These are phyloP conservation scores for Melanopsichium pennsylvanicum DNA, from an alignment of 1,284 basidiomycete species.

Conservation along the genomic window DNA sequence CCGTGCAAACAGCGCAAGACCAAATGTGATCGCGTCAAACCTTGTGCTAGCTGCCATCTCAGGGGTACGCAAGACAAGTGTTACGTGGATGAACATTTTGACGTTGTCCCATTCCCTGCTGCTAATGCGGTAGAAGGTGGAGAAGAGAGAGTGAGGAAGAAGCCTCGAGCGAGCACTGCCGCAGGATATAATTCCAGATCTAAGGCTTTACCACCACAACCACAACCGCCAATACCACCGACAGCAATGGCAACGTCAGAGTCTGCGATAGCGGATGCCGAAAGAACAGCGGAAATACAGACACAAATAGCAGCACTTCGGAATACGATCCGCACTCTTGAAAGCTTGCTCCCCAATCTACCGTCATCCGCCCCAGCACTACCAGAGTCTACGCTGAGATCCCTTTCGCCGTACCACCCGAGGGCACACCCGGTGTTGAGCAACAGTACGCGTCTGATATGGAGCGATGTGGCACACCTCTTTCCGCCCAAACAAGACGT, in stretches of 20 bases:
- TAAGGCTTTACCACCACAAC: no score
- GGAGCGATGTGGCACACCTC: conserved; percentile 22
- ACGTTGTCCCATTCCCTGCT: background rate
- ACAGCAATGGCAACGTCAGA: background rate
- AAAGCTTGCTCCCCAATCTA: conserved; percentile 4
- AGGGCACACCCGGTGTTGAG: conserved; percentile 2
- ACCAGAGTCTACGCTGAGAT: no score
- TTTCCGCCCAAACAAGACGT: conserved; percentile 30
- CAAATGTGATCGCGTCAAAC: conserved; percentile 44
- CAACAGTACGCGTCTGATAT: conserved; percentile 4
- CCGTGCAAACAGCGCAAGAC: conserved; percentile 46
- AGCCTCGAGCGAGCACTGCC: conserved; percentile 1
- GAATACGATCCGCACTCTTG: conserved; percentile 10
- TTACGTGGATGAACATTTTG: conserved; percentile 16
- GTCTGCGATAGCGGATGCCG: conserved; percentile 2
- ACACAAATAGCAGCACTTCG: conserved; percentile 28
- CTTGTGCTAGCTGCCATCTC: conserved; percentile 34
- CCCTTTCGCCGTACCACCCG: background rate
- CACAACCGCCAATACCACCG: background rate
- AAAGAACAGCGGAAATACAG: no score
- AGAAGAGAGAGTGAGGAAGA: conserved; percentile 5
- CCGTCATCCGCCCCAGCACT: background rate
- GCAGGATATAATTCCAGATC: no score
- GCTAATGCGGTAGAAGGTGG: background rate
- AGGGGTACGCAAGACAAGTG: conserved; percentile 26